A percentile compares a stretch with the other conserved stretches of the same genome.
phyloP scores from a whole-genome alignment of 768 basidiomycete genomes.

The Lactarius sp. region DNA sequence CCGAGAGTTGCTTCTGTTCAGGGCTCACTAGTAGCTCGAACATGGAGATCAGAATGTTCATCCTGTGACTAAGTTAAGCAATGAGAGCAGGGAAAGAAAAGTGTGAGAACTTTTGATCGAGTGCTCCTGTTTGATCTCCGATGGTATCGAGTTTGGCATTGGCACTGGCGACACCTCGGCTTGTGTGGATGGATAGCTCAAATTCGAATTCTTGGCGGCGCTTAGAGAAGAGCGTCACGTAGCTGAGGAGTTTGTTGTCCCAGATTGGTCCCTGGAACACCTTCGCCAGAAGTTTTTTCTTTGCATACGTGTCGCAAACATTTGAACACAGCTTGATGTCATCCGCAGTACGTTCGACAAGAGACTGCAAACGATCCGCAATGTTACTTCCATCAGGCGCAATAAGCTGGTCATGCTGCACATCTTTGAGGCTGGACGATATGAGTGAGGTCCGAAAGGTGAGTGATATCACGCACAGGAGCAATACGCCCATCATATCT shows the following conservation, averaged over 20 bases:
- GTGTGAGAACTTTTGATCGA: slow-evolving; percentile 21
- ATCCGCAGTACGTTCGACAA: slow-evolving; percentile 29
- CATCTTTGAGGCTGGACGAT: slow-evolving; percentile 32
- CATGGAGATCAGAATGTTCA: slow-evolving; percentile 21
- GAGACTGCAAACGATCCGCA: slow-evolving; percentile 33
- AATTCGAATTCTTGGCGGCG: slow-evolving; percentile 30
- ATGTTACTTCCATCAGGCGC: slow-evolving; percentile 35
- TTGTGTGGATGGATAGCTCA: slow-evolving; percentile 31
- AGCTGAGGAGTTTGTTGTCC: slow-evolving; percentile 29
- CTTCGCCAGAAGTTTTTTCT: slow-evolving; percentile 31
- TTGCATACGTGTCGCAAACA: slow-evolving; percentile 33
- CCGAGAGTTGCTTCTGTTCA: slow-evolving; percentile 17
- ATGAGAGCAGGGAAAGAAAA: background rate
- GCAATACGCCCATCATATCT: slow-evolving; percentile 39
- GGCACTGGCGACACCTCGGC: slow-evolving; percentile 10
- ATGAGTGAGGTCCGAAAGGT: background rate
- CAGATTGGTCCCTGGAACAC: slow-evolving; percentile 31
- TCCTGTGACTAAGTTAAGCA: slow-evolving; percentile 6
- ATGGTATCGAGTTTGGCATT: slow-evolving; percentile 17
- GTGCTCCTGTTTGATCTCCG: background rate
- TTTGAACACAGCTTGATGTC: slow-evolving; percentile 35
- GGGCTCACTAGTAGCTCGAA: slow-evolving; percentile 20
- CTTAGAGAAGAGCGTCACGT: slow-evolving; percentile 27
- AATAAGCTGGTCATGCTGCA: slow-evolving; percentile 31
- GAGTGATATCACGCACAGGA: background rate